A percentile compares a stretch with the other conserved stretches of the same genome.
Conservation (phyloP, 495 filamentous ascomycete genomes). For the Xylaria flabelliformis region DNA sequence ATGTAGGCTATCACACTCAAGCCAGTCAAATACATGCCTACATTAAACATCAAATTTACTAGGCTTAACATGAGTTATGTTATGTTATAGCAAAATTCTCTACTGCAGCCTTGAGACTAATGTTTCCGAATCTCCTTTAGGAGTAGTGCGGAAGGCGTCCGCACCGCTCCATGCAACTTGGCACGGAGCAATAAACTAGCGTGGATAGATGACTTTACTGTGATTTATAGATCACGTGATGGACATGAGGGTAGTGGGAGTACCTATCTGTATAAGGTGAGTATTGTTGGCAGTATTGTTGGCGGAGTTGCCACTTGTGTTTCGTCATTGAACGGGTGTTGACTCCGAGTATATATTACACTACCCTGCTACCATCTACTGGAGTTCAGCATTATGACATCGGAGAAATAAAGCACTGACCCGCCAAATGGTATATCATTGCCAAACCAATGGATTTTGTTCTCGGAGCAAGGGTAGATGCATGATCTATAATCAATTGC, state of each 20-base stretch:
- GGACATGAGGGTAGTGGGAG: neutral
- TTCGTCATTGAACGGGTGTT: neutral
- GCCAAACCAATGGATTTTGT: neutral
- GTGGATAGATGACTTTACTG: too few species aligned
- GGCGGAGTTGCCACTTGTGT: neutral
- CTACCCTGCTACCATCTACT: neutral
- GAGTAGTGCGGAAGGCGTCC: conserved; percentile 9
- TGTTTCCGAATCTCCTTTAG: neutral
- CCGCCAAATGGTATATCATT: neutral
- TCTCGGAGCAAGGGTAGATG: conserved; percentile 15
- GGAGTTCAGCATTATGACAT: neutral
- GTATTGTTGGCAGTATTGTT: neutral
- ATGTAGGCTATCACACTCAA: neutral
- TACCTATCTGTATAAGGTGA: neutral
- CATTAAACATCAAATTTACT: too few species aligned
- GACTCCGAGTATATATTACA: neutral
- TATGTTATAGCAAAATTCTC: neutral
- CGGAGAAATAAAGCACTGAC: neutral
- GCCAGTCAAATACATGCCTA: too few species aligned
- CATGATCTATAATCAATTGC: conserved; percentile 6
- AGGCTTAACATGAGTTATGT: neutral
- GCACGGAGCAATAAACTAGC: neutral
- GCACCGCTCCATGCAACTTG: conserved; percentile 1
- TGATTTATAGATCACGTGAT: neutral
- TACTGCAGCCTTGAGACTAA: neutral